A percentile compares a stretch with the other conserved stretches of the same genome.
These are phyloP conservation scores for Cutaneotrichosporon arboriforme DNA, from an alignment of 1,284 basidiomycete species.

Conservation along the genomic window DNA sequence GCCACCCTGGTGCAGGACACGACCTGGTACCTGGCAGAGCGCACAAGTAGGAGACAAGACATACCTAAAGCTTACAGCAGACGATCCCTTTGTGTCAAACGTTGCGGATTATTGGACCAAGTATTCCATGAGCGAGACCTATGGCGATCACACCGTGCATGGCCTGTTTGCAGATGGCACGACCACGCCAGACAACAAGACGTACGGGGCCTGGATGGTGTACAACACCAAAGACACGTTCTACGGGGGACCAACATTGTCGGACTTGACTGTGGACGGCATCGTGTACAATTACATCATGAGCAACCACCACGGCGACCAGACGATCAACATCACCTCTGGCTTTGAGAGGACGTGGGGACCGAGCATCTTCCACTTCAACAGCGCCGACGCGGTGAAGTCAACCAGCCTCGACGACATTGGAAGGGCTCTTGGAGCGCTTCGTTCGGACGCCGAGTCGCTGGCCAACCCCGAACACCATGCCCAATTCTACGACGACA, in stretches of 20 bases:
- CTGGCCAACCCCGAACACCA: conserved; percentile 17
- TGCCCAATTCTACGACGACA: conserved; percentile 35
- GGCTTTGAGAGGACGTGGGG: conserved; percentile 39
- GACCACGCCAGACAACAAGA: conserved; percentile 19
- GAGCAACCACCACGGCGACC: conserved; percentile 35
- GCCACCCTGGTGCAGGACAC: conserved; percentile 33
- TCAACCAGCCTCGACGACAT: background rate
- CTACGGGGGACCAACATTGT: conserved; percentile 29
- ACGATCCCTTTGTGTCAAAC: conserved; percentile 22
- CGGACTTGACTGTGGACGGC: conserved; percentile 34
- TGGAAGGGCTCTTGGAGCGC: background rate
- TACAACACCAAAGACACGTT: conserved; percentile 36
- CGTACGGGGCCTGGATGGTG: conserved; percentile 35
- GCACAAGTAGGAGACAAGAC: background rate
- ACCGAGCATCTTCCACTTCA: conserved; percentile 29
- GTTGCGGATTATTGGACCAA: conserved; percentile 37
- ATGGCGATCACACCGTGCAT: conserved; percentile 27
- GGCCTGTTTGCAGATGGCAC: conserved; percentile 37
- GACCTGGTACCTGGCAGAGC: conserved; percentile 33
- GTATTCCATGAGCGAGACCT: conserved; percentile 27
- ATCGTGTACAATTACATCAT: conserved; percentile 32
- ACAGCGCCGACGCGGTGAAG: conserved; percentile 8
- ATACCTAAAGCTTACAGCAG: background rate
- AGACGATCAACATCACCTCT: conserved; percentile 28
- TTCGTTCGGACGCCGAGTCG: conserved; percentile 20